A percentile compares a stretch with the other conserved stretches of the same genome.
Evolutionary conservation across 1,139 yeast genomes (phyloP).

Genomic region (Wickerhamomyces sp.): DNA sequence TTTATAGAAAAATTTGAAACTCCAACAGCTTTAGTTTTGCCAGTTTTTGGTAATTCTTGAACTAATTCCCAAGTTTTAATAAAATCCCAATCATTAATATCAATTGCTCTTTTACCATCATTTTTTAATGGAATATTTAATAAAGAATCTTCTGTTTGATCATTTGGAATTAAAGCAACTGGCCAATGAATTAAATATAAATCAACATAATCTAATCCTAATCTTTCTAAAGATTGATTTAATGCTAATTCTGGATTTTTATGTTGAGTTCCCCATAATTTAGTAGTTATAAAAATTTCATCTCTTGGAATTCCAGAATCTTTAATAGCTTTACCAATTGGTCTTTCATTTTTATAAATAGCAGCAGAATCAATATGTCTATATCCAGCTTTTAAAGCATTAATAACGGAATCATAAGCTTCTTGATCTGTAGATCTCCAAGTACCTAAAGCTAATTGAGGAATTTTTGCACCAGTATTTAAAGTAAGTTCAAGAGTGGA

Average conservation of each 20-base stretch:
- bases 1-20: conserved; percentile 68
- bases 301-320: conserved; percentile 67
- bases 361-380: conserved; percentile 79
- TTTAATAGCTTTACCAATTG: conserved; percentile 62
- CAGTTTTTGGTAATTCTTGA: conserved; percentile 55
- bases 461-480: conserved; percentile 62
- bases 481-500: conserved; percentile 23
- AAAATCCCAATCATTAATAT: conserved; percentile 46
- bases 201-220: conserved; percentile 79
- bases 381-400: conserved; percentile 67
- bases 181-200: conserved; percentile 91
- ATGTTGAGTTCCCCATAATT: conserved; percentile 69
- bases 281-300: conserved; percentile 74
- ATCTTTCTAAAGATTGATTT: conserved; percentile 54
- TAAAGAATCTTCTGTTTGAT: conserved; percentile 31
- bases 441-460: conserved; percentile 75
- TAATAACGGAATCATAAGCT: conserved; percentile 53
- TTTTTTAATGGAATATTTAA: conserved; percentile 34
- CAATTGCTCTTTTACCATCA: conserved; percentile 42
- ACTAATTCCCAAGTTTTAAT: conserved; percentile 66
- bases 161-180: conserved; percentile 42
- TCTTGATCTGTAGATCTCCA: conserved; percentile 63
- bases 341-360: conserved; percentile 59
- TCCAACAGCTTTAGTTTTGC: conserved; percentile 67
- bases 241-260: conserved; percentile 55